Base-by-base conservation (phyloP, 2,329 filamentous ascomycete species). In the Ophiostoma novo-ulmi region DNA sequence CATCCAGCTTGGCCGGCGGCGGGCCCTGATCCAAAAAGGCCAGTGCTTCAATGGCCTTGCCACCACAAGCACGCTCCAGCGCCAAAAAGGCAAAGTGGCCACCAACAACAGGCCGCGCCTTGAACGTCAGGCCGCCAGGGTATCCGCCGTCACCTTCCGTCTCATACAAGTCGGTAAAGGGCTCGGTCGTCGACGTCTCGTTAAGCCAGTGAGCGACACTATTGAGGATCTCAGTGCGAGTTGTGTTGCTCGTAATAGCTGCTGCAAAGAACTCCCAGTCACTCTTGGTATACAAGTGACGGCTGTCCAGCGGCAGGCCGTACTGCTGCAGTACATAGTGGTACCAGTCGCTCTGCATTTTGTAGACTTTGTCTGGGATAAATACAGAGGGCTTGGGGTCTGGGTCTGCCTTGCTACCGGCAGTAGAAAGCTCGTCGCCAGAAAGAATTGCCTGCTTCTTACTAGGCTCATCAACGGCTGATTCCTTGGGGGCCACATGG, bases 211-310 rank as follows among this genome's bases (percentile, higher is more conserved):
- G 82, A 0, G 91, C 91, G 58, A 95, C 89, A 22, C 87, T 86
- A 72, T 92, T 85, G 48, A 95, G 81, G 68, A 96, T 93, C 77
- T 91, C 87, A 2, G 85, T 83, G 70, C 92, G 85, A 1, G 91
- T 90, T 71, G 84, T 80, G 77, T 86, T 85, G 75, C 88, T 88
- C 4, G 91, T 87, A 5, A 96, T 90, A 1, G 92, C 91, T 66
- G 93, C 92, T 0, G 92, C 91, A 78, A 95, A 94, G 78, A 96
- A 93, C 75, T 95, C 90, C 93, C 93, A 97, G 80, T 97, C 93
- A 39, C 90, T 93, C 80, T 97, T 97, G 44, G 92, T 90, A 79
- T 95, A 95, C 3, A 94, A 79, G 78, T 95, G 92, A 63, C 93
- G 87, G 74, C 87, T 91, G 79, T 97, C 93, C 8, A 97, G 85